A percentile compares a stretch with the other conserved stretches of the same genome.
phyloP scores from a whole-genome alignment of 2,329 filamentous ascomycete species.

The Ceratocystis albifundus region DNA sequence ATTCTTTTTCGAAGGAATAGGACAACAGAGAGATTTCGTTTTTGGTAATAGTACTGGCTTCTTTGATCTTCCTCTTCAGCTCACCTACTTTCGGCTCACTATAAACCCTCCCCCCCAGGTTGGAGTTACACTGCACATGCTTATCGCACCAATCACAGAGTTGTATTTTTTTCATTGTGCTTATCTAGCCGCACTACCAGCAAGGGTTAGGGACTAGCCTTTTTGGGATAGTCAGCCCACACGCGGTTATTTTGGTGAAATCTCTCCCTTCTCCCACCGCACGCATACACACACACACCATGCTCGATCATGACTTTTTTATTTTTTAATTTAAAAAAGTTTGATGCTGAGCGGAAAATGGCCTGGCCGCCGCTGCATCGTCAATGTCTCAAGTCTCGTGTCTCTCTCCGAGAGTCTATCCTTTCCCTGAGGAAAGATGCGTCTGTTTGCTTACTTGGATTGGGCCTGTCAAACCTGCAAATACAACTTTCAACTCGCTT shows the following conservation, averaged over 20 bases:
- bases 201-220: background rate
- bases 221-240: background rate
- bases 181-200: conserved; percentile 8
- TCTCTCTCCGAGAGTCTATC: too few species aligned
- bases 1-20: too few species aligned
- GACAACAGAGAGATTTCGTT: too few species aligned
- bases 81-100: background rate
- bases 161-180: background rate
- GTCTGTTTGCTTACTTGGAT: too few species aligned
- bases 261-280: background rate
- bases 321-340: background rate
- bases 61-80: background rate
- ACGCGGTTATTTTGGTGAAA: background rate
- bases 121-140: background rate
- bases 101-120: background rate
- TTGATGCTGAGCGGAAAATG: too few species aligned
- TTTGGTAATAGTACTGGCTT: too few species aligned
- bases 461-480: too few species aligned
- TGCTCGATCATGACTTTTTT: background rate
- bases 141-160: conserved; percentile 4
- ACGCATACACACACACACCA: too few species aligned
- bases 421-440: too few species aligned
- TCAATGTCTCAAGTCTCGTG: too few species aligned
- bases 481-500: too few species aligned
- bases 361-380: too few species aligned